Evolutionary conservation across 768 basidiomycete genomes (phyloP), one percentile per base, ranked within the genome.

Genomic region (Boletus reticuloceps): DNA sequence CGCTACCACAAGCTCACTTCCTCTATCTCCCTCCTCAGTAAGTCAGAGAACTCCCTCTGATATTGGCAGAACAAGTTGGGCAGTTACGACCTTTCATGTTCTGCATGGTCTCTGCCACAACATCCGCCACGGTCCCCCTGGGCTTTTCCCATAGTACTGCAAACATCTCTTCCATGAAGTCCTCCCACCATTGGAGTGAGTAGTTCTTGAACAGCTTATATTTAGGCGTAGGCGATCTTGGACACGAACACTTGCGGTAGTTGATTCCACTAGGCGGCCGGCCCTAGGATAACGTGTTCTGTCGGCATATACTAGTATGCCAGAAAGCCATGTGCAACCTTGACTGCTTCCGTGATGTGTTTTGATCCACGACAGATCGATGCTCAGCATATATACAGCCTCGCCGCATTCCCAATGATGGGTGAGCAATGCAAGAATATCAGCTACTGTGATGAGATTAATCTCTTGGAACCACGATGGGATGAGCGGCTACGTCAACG

Each of bases 341-440:
- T 29, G 20, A 2, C 9, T 25, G 41, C 36, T 58, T n/a, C n/a
- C 36, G 11, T 64, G 62, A 38, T 69, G 49, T 4, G 41, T 17
- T 37, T 6, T 46, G 27, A 71, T n/a, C n/a, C n/a, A n/a, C 2
- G 51, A 41, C 2, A 59, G 12, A 27, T 64, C 39, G 0, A 2
- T 16, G 13, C 55, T 20, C 20, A 20, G 20, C 20, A 20, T 20
- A 20, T 20, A 53, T 7, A 60, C 55, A 9, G 60, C 64, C 0
- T 59, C 39, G 0, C 59, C 45, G 8, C 67, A 70, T 3, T 41
- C 1, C 9, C 25, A 14, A 27, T 64, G 68, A 27, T 70, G 62
- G 43, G 44, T 58, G 45, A 68, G 57, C 17, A 74, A 39, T 0
- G 56, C 39, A 19, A 72, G 66, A 4, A 74, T 51, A 13, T 67